Evolutionary conservation across 2,329 filamentous ascomycete genomes (phyloP).

Genomic region (Arthrocladium fulminans): DNA sequence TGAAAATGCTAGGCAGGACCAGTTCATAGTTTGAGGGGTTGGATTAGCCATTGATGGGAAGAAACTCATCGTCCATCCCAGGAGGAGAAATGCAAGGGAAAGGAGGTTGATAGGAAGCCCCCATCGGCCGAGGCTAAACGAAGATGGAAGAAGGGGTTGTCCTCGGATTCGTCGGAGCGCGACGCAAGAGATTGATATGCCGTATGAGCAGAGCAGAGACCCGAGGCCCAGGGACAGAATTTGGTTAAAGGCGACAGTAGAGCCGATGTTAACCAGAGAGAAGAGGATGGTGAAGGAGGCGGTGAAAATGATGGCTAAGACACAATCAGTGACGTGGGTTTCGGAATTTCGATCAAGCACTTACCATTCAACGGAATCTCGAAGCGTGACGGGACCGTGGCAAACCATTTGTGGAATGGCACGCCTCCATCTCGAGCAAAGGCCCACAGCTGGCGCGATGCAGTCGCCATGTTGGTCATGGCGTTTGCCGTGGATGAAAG

Average conservation of each 20-base stretch:
- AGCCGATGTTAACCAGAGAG: conserved; percentile 28
- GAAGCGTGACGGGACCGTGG: conserved; percentile 4
- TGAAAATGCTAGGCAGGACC: conserved; percentile 21
- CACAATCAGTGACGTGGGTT: neutral
- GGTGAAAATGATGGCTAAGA: conserved; percentile 30
- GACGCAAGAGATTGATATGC: conserved; percentile 29
- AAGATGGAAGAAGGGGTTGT: conserved; percentile 26
- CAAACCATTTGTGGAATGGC: conserved; percentile 24
- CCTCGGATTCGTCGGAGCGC: conserved; percentile 28
- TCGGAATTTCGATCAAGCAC: neutral
- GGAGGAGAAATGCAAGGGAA: conserved; percentile 18
- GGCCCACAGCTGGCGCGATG: conserved; percentile 29
- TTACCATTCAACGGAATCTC: conserved; percentile 14
- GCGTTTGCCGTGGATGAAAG: conserved; percentile 22
- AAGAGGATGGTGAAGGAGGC: conserved; percentile 36
- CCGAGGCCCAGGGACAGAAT: conserved; percentile 32
- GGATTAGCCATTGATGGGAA: conserved; percentile 18
- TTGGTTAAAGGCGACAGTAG: conserved; percentile 33
- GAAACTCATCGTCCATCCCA: conserved; percentile 22
- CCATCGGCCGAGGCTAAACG: conserved; percentile 31
- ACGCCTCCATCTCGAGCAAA: conserved; percentile 35
- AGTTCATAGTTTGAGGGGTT: conserved; percentile 22
- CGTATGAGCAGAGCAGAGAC: conserved; percentile 33
- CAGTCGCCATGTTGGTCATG: conserved; percentile 30
- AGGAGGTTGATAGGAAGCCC: conserved; percentile 33